These are phyloP conservation scores for Zygosaccharomyces bisporus DNA, from an alignment of 805 yeast genomes.

Conservation along the genomic window DNA sequence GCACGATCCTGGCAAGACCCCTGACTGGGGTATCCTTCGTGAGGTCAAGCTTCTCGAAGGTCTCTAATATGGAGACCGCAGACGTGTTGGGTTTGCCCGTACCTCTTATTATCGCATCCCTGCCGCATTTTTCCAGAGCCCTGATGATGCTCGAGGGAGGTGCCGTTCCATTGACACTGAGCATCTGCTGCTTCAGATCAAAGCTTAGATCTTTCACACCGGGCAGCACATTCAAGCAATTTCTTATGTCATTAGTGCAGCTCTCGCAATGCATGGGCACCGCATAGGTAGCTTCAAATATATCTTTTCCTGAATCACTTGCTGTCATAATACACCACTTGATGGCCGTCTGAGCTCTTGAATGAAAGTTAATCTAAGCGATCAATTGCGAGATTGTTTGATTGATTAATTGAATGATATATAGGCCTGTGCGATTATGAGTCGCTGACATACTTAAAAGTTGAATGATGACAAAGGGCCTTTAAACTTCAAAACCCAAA, in stretches of 20 bases:
- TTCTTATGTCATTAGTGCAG: slow-evolving; percentile 59
- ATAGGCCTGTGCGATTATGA: no score
- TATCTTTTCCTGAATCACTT: slow-evolving; percentile 38
- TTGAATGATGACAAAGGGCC: background rate
- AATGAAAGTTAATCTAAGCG: no score
- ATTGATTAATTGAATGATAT: slow-evolving; percentile 1
- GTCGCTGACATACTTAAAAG: background rate
- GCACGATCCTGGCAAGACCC: slow-evolving; percentile 83
- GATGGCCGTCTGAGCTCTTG: no score
- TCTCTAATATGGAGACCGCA: slow-evolving; percentile 85
- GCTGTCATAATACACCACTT: slow-evolving; percentile 6
- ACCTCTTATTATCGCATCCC: slow-evolving; percentile 90
- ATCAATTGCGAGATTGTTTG: background rate
- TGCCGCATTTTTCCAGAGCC: slow-evolving; percentile 68
- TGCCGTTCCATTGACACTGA: slow-evolving; percentile 60
- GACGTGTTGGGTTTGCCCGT: slow-evolving; percentile 84
- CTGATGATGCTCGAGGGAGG: slow-evolving; percentile 75
- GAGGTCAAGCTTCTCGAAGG: slow-evolving; percentile 45
- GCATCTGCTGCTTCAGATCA: slow-evolving; percentile 56
- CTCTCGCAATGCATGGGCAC: slow-evolving; percentile 78
- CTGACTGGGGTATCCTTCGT: slow-evolving; percentile 56
- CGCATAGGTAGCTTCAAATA: slow-evolving; percentile 71
- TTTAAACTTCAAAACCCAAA: slow-evolving; percentile 33
- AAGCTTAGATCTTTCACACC: slow-evolving; percentile 54
- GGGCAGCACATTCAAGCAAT: slow-evolving; percentile 48